A percentile compares a stretch with the other conserved stretches of the same genome.
Conservation (phyloP, 768 basidiomycete genomes). For the Termitomyces sp. region DNA sequence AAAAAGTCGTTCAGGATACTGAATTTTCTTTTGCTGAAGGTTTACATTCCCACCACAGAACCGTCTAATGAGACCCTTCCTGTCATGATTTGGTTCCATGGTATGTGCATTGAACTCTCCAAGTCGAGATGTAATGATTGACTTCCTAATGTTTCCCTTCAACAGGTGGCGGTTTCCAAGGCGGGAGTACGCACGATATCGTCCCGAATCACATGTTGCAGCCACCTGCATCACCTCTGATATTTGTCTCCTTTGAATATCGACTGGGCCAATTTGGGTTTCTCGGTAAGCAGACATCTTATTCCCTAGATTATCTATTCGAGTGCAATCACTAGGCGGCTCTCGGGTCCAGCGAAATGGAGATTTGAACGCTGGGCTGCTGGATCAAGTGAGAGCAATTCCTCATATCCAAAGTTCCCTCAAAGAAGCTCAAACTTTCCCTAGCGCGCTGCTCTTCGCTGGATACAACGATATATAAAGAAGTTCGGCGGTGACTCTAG, state of each 20-base stretch:
- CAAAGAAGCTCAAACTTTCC: not conserved
- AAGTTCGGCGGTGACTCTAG: slow-evolving; percentile 31
- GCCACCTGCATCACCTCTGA: slow-evolving; percentile 25
- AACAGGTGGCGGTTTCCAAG: slow-evolving; percentile 37
- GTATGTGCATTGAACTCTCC: slow-evolving; percentile 13
- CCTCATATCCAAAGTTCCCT: not conserved
- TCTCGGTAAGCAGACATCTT: slow-evolving; percentile 20
- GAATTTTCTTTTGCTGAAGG: slow-evolving; percentile 16
- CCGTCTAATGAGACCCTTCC: slow-evolving; percentile 20
- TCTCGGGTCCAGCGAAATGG: slow-evolving; percentile 26
- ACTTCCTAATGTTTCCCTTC: not conserved
- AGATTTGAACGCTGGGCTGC: slow-evolving; percentile 29
- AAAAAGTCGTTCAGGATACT: not conserved
- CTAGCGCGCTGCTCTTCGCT: slow-evolving; percentile 28
- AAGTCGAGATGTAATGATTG: not conserved
- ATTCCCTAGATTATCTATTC: not conserved
- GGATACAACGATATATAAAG: slow-evolving; percentile 31
- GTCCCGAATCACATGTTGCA: slow-evolving; percentile 26
- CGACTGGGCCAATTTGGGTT: slow-evolving; percentile 37
- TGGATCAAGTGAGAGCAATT: slow-evolving; percentile 28
- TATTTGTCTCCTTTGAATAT: slow-evolving; percentile 38
- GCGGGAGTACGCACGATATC: slow-evolving; percentile 26
- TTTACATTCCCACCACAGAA: slow-evolving; percentile 26
- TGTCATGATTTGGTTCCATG: slow-evolving; percentile 38
- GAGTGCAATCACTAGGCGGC: slow-evolving; percentile 20